Evolutionary conservation across 257 asterid species (phyloP).

Genomic region (Paraleonurus japonicus): DNA sequence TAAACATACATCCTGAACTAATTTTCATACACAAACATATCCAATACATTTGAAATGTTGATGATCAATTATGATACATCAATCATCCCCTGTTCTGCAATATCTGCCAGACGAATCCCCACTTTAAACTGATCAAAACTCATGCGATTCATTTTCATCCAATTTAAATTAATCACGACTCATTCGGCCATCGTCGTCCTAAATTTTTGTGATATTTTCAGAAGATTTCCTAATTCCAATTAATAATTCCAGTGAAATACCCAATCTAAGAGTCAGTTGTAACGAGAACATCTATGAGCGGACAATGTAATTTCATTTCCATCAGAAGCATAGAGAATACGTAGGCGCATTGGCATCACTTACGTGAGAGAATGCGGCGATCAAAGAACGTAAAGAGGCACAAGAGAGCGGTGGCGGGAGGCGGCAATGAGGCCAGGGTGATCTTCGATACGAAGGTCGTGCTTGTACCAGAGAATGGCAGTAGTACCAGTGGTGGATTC

Average conservation of each 20-base stretch:
- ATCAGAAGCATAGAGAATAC: too few relatives aligned
- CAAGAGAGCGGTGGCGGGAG: constrained; percentile 49
- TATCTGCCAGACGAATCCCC: not conserved
- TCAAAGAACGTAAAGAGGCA: constrained; percentile 87
- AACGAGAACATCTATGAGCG: too few relatives aligned
- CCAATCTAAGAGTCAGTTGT: too few relatives aligned
- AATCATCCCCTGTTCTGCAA: not conserved
- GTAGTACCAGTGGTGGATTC: constrained; percentile 34
- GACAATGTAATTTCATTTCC: too few relatives aligned
- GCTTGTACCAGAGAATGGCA: constrained; percentile 87
- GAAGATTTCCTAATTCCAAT: too few relatives aligned
- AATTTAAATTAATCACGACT: not conserved
- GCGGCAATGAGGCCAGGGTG: constrained; percentile 79
- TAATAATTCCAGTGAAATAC: not conserved
- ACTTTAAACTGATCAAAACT: too few relatives aligned
- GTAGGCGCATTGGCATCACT: constrained; percentile 13
- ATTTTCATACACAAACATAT: not conserved
- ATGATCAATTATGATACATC: not conserved
- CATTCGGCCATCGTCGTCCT: too few relatives aligned
- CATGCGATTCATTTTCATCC: too few relatives aligned
- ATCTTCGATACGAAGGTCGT: constrained; percentile 86
- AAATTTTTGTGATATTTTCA: too few relatives aligned
- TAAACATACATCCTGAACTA: not conserved
- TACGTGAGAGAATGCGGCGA: constrained; percentile 80
- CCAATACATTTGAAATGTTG: not conserved